Evolutionary conservation across 2,329 filamentous ascomycete species (phyloP), one percentile per base, ranked within the genome.

Genomic region (Graphiopsis chlorocephala): DNA sequence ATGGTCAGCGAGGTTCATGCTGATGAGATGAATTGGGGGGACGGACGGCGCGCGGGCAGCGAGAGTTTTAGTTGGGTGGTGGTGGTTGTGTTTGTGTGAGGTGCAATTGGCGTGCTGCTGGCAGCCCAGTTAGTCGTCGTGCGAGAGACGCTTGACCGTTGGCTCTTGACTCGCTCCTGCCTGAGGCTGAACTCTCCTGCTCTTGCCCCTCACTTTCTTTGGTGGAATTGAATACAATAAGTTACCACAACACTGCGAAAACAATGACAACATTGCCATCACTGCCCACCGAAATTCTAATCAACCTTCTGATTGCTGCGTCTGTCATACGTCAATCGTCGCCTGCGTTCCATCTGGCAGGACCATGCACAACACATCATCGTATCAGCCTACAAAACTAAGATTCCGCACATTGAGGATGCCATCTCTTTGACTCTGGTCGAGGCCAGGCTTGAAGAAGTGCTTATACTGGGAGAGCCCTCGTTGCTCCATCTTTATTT

Each of bases 1-100:
- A 38, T 47, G 48, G 60, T 62, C 48, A 62, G 60, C 60, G 14
- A n/a, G 15, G 6, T 23, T n/a, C 10, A 26, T 55, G 17, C 31
- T 20, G 8, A 26, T 26, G 35, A 28, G n/a, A 14, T n/a, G 31
- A 23, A 7, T 29, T 15, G 17, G 31, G 28, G 23, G 47, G 60
- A n/a, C 60, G 53, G 17, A 62, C 60, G 38, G 26, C 17, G 47
- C 33, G 60, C 60, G 31, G 17, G 48, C 28, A 55, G 60, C 60
- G 48, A 62, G 47, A 17, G 48, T 62, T 45, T 48, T 45, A 28
- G 28, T 33, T 50, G 17, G 48, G 38, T 45, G n/a, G 38, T 47
- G 56, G 56, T 31, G 45, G 38, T 45, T 50, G 42, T 50, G 26
- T 31, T 50, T 52, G 26, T 28, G 7, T 14, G 42, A 35, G 28